Percentiles rank a stretch among this genome's conserved stretches.
Conservation (phyloP, 352 stramenopile genomes). For the Phytophthora boehmeriae region DNA sequence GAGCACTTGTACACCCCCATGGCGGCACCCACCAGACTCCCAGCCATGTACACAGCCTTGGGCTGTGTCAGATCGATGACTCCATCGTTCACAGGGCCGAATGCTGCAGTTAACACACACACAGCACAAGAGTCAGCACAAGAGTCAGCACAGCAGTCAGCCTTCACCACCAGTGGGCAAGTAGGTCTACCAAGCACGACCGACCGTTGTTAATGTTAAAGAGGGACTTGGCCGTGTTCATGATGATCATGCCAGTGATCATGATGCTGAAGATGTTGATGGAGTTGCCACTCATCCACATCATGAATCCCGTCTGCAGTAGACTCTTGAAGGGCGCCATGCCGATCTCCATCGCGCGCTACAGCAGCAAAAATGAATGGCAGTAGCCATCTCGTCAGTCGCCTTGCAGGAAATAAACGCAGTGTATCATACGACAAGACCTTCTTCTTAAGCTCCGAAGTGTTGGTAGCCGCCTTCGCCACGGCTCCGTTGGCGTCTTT, state of each 20-base stretch:
- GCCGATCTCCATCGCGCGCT: conserved; percentile 92
- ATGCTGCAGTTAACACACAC: conserved; percentile 46
- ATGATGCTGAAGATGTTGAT: conserved; percentile 97
- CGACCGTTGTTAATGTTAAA: conserved; percentile 78
- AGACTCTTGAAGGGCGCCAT: conserved; percentile 92
- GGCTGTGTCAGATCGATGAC: conserved; percentile 81
- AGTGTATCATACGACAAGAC: conserved; percentile 31
- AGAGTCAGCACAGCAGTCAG: not conserved
- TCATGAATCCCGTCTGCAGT: conserved; percentile 95
- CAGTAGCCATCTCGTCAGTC: not conserved
- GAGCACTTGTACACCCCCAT: conserved; percentile 94
- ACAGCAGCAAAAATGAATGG: not conserved
- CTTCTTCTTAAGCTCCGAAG: conserved; percentile 88
- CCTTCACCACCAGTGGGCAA: not conserved
- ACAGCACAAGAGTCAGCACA: not conserved
- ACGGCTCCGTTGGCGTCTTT: conserved; percentile 66
- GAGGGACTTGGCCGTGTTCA: conserved; percentile 92
- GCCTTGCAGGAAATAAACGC: not conserved
- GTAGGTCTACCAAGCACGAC: not conserved
- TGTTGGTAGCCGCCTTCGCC: conserved; percentile 70
- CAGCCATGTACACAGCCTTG: conserved; percentile 90
- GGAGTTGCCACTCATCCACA: conserved; percentile 95
- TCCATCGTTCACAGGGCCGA: conserved; percentile 76
- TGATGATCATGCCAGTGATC: conserved; percentile 93
- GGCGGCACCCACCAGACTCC: conserved; percentile 86